Conservation (phyloP, 1,139 yeast species). For the Sugiyamaella japonica region DNA sequence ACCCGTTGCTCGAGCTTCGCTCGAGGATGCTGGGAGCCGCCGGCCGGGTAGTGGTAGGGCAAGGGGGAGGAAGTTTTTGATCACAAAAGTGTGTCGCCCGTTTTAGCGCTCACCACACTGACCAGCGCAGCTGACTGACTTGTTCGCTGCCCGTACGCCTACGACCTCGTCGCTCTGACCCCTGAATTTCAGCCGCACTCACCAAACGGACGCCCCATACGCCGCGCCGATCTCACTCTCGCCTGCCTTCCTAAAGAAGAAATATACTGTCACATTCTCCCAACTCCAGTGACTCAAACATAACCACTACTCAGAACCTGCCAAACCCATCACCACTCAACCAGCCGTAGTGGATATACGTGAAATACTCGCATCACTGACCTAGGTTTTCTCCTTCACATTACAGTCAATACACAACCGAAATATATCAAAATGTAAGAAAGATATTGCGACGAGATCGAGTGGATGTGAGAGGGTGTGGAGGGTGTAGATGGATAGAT, state of each 20-base stretch:
- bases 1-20: no score
- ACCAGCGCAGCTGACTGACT: no score
- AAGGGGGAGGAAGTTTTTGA: no score
- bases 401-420: conserved; percentile 11
- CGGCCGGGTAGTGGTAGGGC: no score
- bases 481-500: background rate
- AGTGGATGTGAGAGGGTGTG: background rate
- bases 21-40: no score
- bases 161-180: background rate
- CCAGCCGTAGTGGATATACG: conserved; percentile 2
- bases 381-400: conserved; percentile 7
- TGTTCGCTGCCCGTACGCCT: no score
- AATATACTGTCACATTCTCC: conserved; percentile 1
- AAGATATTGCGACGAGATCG: background rate
- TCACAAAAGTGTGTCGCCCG: no score
- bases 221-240: background rate
- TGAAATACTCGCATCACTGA: background rate
- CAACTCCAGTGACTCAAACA: background rate
- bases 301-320: background rate
- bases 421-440: conserved; percentile 14
- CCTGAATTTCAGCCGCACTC: conserved; percentile 1
- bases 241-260: conserved; percentile 1
- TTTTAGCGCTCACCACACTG: no score
- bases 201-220: background rate
- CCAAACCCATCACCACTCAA: background rate